Conservation (phyloP, 2,329 filamentous ascomycete genomes). For the Metarhizium guizhouense region DNA sequence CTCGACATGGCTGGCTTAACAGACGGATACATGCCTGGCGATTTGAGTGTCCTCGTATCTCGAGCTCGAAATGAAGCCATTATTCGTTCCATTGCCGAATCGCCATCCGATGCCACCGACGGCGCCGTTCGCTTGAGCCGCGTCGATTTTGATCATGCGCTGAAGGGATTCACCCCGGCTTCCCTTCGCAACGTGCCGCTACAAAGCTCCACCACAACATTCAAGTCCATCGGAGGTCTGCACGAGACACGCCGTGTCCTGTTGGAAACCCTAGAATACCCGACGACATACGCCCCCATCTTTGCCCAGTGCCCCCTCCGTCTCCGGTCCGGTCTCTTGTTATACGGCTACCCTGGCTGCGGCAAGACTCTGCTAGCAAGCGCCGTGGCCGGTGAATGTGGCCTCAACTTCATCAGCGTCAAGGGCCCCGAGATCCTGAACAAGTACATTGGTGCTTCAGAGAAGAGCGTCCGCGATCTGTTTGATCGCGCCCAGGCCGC, state of each 20-base stretch:
- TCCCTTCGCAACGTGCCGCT: conserved; percentile 90
- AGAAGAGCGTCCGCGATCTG: conserved; percentile 90
- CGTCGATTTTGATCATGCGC: conserved; percentile 72
- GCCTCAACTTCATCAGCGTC: conserved; percentile 95
- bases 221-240: conserved; percentile 84
- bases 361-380: conserved; percentile 94
- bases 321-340: conserved; percentile 82
- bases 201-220: conserved; percentile 87
- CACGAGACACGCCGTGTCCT: conserved; percentile 81
- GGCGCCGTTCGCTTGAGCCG: conserved; percentile 54
- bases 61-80: conserved; percentile 87
- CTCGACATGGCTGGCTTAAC: conserved; percentile 89
- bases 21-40: conserved; percentile 96
- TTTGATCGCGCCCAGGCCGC: conserved; percentile 90
- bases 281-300: conserved; percentile 95
- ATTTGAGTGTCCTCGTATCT: conserved; percentile 76
- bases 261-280: conserved; percentile 91
- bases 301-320: conserved; percentile 93
- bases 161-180: conserved; percentile 89
- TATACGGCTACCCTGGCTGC: conserved; percentile 93
- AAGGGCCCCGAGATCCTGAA: conserved; percentile 98
- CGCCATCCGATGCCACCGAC: conserved; percentile 35
- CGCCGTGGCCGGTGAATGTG: conserved; percentile 95
- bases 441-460: conserved; percentile 97
- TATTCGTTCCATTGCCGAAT: conserved; percentile 65